A percentile compares a stretch with the other conserved stretches of the same genome.
These are phyloP conservation scores for Centrapalus pauciflorus DNA, from an alignment of 129 eudicot genomes.

Conservation along the genomic window DNA sequence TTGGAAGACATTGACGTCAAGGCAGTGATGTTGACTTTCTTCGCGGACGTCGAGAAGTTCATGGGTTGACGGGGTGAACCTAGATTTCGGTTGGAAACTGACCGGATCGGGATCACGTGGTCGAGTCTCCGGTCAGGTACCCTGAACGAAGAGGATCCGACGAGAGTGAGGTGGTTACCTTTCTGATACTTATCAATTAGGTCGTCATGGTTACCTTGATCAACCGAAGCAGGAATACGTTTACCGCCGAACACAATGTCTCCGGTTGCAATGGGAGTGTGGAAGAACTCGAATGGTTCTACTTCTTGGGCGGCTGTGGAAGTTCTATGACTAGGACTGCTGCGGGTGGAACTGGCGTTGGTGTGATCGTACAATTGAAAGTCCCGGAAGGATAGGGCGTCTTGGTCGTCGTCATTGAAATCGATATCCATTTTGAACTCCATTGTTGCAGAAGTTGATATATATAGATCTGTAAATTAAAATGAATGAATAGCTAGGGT, in stretches of 20 bases:
- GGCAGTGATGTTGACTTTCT: constrained; percentile 49
- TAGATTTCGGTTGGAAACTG: constrained; percentile 21
- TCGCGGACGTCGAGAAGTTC: constrained; percentile 15
- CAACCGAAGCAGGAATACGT: constrained; percentile 1
- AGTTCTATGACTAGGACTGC: constrained; percentile 36
- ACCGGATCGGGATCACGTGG: constrained; percentile 10
- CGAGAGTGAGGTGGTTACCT: constrained; percentile 19
- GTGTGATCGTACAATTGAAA: constrained; percentile 30
- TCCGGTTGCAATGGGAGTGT: neutral
- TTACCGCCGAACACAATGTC: constrained; percentile 40
- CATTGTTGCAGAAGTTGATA: constrained; percentile 11
- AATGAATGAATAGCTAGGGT: too few relatives aligned
- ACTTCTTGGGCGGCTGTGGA: constrained; percentile 23
- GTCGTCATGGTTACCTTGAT: neutral
- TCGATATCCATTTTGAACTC: neutral
- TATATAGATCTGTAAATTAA: too few relatives aligned
- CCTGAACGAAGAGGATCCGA: constrained; percentile 26
- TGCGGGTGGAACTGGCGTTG: constrained; percentile 16
- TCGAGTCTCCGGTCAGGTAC: neutral
- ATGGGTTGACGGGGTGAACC: neutral
- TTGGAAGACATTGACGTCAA: constrained; percentile 53
- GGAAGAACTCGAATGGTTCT: constrained; percentile 45
- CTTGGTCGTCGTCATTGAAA: constrained; percentile 1
- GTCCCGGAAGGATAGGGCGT: constrained; percentile 41
- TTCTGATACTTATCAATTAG: constrained; percentile 13